Conservation (phyloP, 352 stramenopile species). For the Globisporangium carolinianum region DNA sequence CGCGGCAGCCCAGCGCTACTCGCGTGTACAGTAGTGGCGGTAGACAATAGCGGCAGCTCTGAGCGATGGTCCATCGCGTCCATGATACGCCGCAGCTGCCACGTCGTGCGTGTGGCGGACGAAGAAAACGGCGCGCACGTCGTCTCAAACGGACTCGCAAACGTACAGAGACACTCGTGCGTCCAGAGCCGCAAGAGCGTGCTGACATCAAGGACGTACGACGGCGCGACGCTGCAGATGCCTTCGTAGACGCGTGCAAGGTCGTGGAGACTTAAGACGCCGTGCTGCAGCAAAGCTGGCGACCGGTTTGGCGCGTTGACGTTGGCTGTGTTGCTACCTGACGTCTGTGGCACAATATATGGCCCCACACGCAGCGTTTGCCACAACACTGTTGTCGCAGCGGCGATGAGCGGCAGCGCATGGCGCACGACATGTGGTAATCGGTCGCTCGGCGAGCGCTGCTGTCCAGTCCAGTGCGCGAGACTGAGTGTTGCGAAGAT, state of each 20-base stretch:
- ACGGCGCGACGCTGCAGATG: slow-evolving; percentile 28
- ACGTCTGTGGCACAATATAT: neutral
- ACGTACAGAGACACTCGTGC: slow-evolving; percentile 35
- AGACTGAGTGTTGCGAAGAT: slow-evolving; percentile 21
- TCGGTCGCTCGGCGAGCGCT: neutral
- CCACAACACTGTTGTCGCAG: slow-evolving; percentile 46
- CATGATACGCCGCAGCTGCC: slow-evolving; percentile 15
- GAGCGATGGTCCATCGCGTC: slow-evolving; percentile 10
- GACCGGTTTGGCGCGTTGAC: too few relatives aligned
- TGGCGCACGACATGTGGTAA: slow-evolving; percentile 16
- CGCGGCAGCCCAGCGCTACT: neutral
- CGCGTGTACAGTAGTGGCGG: neutral
- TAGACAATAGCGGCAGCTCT: neutral
- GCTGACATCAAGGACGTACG: slow-evolving; percentile 29
- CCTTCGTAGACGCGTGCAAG: slow-evolving; percentile 40
- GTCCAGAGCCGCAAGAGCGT: slow-evolving; percentile 41
- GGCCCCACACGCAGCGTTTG: slow-evolving; percentile 19
- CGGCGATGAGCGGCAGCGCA: slow-evolving; percentile 21
- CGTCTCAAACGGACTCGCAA: slow-evolving; percentile 16
- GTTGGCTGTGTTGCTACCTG: neutral
- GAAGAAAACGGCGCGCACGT: neutral
- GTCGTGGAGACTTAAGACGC: slow-evolving; percentile 37
- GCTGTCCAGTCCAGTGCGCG: slow-evolving; percentile 8
- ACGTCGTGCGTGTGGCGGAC: slow-evolving; percentile 12
- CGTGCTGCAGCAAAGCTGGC: neutral